Evolutionary conservation across 1,284 basidiomycete genomes (phyloP), one percentile per base, ranked within the genome.

Genomic region (Malassezia yamatoensis): DNA sequence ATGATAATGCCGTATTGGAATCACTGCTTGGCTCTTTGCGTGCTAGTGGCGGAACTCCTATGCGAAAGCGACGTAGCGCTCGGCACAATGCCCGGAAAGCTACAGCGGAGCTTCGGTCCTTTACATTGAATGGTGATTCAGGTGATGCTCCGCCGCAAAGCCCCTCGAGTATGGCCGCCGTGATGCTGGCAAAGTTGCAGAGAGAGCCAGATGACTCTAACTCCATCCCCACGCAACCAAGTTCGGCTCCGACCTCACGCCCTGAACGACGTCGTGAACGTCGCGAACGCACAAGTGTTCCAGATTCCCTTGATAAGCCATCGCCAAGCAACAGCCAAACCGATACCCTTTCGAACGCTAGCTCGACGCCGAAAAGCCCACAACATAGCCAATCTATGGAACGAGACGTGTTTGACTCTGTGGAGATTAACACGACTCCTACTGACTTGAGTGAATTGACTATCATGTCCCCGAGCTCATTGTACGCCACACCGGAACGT

Each of bases 1-100:
- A 72, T 44, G 72, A 74, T 52, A 65, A 53, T 36, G 67, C 66
- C 13, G 70, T 74, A 34, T 62, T 74, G 24, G 72, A 74, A 57
- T 68, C 70, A n/a, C 51, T 74, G 15, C 57, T 74, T 13, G 67
- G 67, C 29, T 65, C 63, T 20, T 35, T 74, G 52, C 51, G 72
- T 6, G 57, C 62, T 21, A 67, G 68, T n/a, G 69, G 69, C 2
- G 65, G 63, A 2, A 63, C 63, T n/a, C 64, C 70, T 15, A 50
- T 60, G 39, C 70, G 70, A 56, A 55, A 65, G 37, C 63, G 65
- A 42, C 53, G 72, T 10, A 68, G 66, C 18, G 62, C 69, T 38
- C 56, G 70, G 16, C 41, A 45, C 16, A 46, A 51, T 33, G 16
- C 34, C 21, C 43, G 50, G 32, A 8, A 13, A 15, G 13, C 45